Base-by-base conservation (phyloP, 192 early-diverging fungal species). In the Coemansia sp. region DNA sequence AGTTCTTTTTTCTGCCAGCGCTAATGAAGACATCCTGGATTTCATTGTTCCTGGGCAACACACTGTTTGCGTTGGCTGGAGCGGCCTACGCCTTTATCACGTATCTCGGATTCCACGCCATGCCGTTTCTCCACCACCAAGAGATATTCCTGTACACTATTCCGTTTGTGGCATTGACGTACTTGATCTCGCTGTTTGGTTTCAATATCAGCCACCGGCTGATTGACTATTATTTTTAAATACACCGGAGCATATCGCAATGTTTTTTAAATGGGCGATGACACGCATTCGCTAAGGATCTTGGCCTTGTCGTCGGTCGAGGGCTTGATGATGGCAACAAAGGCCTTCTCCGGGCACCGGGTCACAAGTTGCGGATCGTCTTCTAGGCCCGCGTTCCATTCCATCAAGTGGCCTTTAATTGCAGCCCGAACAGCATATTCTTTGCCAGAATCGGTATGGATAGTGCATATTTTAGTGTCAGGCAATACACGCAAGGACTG, bases 61-160 rank as follows among this genome's bases (percentile, higher is more conserved):
- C 89, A 8, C 66, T 98, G 62, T 98, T 95, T 65, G 80, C 93
- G 37, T 59, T 83, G 11, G 90, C 92, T 8, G 80, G 80, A 22
- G 58, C 82, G 0, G 92, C 86, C 52, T 98, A 98, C 68, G 80
- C 79, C 34, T 93, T 89, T 63, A 85, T 91, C 27, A 98, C 95
- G 14, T 97, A 91, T 63, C 63, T 98, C 31, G 95, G 95, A 6
- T 95, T 88, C 63, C 94, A 90, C 60, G 94, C 94, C 82, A 77
- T 98, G 47, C 95, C 95, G 36, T 98, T 98, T 63, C 71, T 98
- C 55, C 85, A 90, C 41, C 87, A 92, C 63, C 85, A 89, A 18
- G 90, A 86, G 55, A 70, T 93, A 35, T 93, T 94, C 78, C 73
- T 98, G 58, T 95, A 90, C 77, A 89, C 92, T 11, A 83, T 95